These are phyloP conservation scores for Barnettozyma sucrosica DNA, from an alignment of 805 yeast species.

Conservation along the genomic window DNA sequence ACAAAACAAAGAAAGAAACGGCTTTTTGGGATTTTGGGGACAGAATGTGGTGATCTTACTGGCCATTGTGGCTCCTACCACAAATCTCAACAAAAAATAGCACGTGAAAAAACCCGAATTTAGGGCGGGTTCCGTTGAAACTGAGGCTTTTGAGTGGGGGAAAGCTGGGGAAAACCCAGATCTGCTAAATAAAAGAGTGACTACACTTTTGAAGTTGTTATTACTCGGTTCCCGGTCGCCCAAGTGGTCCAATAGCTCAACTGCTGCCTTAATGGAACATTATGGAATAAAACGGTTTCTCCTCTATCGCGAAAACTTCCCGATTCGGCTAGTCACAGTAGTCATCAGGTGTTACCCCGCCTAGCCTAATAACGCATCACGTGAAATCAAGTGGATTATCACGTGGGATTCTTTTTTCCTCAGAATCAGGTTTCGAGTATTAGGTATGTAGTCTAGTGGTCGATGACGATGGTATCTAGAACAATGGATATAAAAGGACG, in stretches of 20 bases:
- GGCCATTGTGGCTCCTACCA: slow-evolving; percentile 4
- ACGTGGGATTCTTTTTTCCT: too few species aligned
- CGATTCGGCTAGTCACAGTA: not conserved
- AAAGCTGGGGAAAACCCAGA: not conserved
- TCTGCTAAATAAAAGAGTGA: not conserved
- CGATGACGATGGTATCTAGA: too few species aligned
- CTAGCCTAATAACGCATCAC: not conserved
- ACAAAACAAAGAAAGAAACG: not conserved
- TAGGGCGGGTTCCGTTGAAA: not conserved
- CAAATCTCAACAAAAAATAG: slow-evolving; percentile 3
- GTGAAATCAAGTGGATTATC: not conserved
- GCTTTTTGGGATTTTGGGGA: slow-evolving; percentile 1
- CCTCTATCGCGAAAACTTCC: not conserved
- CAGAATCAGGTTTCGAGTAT: too few species aligned
- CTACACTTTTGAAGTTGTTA: not conserved
- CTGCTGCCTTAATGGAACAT: not conserved
- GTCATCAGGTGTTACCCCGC: slow-evolving; percentile 2
- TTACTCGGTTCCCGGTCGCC: not conserved
- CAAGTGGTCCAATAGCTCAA: not conserved
- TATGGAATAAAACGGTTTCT: not conserved
- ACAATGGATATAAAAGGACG: too few species aligned
- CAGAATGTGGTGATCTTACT: not conserved
- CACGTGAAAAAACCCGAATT: slow-evolving; percentile 2
- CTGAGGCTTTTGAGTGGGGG: not conserved
- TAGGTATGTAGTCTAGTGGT: too few species aligned